These are phyloP conservation scores for Oenanthe sinensis DNA, from an alignment of 129 eudicot species.

Conservation along the genomic window DNA sequence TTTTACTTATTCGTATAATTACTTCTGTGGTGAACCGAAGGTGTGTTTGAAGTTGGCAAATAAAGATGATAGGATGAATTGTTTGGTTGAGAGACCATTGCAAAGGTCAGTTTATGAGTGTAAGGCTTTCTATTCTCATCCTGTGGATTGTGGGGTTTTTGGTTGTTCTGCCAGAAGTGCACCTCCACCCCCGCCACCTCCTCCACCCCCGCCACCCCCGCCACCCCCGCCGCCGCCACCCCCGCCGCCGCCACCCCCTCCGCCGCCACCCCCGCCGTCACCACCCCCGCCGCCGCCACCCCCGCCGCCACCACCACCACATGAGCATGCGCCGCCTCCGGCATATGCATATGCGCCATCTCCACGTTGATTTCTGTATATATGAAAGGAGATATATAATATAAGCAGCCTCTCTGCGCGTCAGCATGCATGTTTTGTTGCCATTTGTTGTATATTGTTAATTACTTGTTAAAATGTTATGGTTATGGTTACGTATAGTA, in stretches of 20 bases:
- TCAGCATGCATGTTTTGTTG: neutral
- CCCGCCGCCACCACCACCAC: neutral
- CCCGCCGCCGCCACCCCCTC: neutral
- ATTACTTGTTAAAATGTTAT: too few relatives aligned
- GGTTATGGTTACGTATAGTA: too few relatives aligned
- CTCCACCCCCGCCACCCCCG: constrained; percentile 23
- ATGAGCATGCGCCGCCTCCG: neutral
- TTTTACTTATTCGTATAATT: constrained; percentile 67
- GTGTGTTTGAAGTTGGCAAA: constrained; percentile 46
- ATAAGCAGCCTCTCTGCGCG: neutral
- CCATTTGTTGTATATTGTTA: neutral
- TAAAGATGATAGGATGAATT: constrained; percentile 54
- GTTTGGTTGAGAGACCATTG: constrained; percentile 45
- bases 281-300: too few relatives aligned
- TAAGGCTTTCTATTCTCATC: constrained; percentile 47
- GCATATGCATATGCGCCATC: neutral
- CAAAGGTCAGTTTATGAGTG: constrained; percentile 53
- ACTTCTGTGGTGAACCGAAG: constrained; percentile 47
- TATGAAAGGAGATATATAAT: neutral
- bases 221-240: neutral
- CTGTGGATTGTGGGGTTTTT: constrained; percentile 41
- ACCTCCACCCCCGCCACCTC: constrained; percentile 20
- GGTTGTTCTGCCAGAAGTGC: constrained; percentile 34
- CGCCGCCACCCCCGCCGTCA: neutral
- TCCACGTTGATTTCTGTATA: neutral